These are phyloP conservation scores for Fusarium sp. DNA, from an alignment of 2,329 filamentous ascomycete species.

Conservation along the genomic window DNA sequence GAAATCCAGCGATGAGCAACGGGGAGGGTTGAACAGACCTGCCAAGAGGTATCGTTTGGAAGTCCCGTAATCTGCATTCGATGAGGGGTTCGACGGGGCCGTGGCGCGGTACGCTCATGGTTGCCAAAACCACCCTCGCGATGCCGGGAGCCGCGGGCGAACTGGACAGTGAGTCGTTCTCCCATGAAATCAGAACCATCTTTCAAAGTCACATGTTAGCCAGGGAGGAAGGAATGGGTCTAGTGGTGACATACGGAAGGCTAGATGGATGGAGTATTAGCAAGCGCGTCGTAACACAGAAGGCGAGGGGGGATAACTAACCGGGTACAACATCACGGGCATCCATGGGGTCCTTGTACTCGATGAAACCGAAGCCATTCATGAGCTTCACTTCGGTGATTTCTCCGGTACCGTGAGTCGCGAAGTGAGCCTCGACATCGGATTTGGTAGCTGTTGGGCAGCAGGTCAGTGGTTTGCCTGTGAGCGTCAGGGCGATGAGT, in stretches of 20 bases:
- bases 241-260: conserved; percentile 68
- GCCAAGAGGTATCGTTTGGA: conserved; percentile 98
- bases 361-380: conserved; percentile 99
- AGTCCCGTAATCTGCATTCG: conserved; percentile 98
- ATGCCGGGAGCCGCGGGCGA: conserved; percentile 85
- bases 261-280: conserved; percentile 53
- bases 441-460: conserved; percentile 85
- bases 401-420: conserved; percentile 93
- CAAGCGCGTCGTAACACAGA: conserved; percentile 33
- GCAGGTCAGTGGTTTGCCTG: conserved; percentile 59
- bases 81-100: conserved; percentile 92
- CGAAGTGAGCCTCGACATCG: conserved; percentile 96
- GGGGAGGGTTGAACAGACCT: conserved; percentile 86
- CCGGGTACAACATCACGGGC: conserved; percentile 98
- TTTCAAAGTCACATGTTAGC: conserved; percentile 55
- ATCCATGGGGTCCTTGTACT: conserved; percentile 99
- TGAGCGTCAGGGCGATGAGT: conserved; percentile 47
- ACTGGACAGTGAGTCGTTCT: conserved; percentile 96
- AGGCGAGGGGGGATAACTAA: conserved; percentile 62
- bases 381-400: conserved; percentile 99
- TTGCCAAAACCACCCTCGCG: conserved; percentile 63
- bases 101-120: conserved; percentile 71
- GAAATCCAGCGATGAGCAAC: conserved; percentile 65
- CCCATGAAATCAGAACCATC: conserved; percentile 99
- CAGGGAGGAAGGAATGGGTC: conserved; percentile 24